These are phyloP conservation scores for Sporothrix euskadiensis DNA, from an alignment of 2,329 filamentous ascomycete species.

Conservation along the genomic window DNA sequence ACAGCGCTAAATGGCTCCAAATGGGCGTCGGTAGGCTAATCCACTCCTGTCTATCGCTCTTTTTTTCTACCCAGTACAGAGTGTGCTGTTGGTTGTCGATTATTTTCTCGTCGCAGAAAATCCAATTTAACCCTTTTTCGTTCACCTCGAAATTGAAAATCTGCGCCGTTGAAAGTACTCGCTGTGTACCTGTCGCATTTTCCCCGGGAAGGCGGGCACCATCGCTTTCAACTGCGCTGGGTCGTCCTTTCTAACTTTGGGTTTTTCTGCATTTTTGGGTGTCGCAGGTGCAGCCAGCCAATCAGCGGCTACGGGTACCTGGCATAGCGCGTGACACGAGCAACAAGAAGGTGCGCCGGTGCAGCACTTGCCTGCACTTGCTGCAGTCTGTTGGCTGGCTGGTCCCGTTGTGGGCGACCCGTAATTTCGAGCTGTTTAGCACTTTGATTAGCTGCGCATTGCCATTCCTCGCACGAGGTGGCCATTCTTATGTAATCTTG, in stretches of 20 bases:
- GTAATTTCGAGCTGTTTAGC: conserved; percentile 6
- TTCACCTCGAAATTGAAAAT: not conserved
- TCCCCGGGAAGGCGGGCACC: conserved; percentile 2
- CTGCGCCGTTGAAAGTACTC: conserved; percentile 6
- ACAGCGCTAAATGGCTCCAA: not conserved
- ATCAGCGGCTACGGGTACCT: conserved; percentile 21
- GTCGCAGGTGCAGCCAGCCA: conserved; percentile 18
- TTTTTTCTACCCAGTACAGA: not conserved
- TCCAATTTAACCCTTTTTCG: conserved; percentile 9
- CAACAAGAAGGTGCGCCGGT: conserved; percentile 1
- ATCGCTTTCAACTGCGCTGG: not conserved
- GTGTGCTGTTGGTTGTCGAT: not conserved
- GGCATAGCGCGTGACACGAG: conserved; percentile 17
- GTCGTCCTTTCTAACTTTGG: not conserved
- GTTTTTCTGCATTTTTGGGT: not conserved
- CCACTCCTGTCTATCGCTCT: not conserved
- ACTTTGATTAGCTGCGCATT: not conserved
- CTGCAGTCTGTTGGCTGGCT: conserved; percentile 7
- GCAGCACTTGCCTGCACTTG: not conserved
- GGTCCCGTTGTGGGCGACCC: not conserved
- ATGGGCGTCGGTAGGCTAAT: not conserved
- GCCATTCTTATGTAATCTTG: conserved; percentile 13
- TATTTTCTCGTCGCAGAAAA: not conserved
- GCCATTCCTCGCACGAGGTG: not conserved
- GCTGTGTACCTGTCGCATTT: not conserved